Evolutionary conservation across 495 filamentous ascomycete genomes (phyloP).

Genomic region (Barbatosphaeria neglecta): DNA sequence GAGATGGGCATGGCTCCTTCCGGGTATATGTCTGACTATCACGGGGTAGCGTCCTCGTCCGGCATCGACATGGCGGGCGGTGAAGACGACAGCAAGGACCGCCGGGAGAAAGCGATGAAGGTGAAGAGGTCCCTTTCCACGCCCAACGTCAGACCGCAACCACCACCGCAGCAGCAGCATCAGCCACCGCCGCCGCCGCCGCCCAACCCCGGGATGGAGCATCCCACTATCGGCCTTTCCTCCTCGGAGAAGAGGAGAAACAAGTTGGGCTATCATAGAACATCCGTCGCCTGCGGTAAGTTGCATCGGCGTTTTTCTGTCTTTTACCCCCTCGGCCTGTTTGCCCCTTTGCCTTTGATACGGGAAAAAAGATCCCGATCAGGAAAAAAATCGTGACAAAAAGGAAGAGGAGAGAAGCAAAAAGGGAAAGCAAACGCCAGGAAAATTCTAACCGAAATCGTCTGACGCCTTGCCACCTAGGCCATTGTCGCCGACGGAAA

Average conservation of each 20-base stretch:
- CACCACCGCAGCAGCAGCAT: conserved; percentile 18
- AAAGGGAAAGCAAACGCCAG: background rate
- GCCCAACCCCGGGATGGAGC: conserved; percentile 13
- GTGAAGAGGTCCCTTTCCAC: conserved; percentile 56
- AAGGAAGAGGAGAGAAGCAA: no score
- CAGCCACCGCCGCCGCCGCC: conserved; percentile 15
- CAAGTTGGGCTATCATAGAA: conserved; percentile 94
- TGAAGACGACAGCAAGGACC: conserved; percentile 22
- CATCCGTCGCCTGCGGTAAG: conserved; percentile 95
- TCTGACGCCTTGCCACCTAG: conserved; percentile 34
- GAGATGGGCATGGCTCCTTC: conserved; percentile 31
- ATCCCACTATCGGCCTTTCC: conserved; percentile 26
- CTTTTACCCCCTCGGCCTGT: background rate
- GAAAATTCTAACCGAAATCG: background rate
- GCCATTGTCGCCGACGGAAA: conserved; percentile 88
- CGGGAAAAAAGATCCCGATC: no score
- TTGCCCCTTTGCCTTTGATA: no score
- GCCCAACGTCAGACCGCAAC: conserved; percentile 50
- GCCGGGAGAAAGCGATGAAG: conserved; percentile 27
- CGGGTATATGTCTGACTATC: conserved; percentile 28
- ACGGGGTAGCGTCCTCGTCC: conserved; percentile 23
- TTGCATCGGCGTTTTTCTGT: conserved; percentile 11
- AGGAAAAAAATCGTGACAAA: no score
- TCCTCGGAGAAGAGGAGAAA: conserved; percentile 77
- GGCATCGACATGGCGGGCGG: conserved; percentile 25